Conservation (phyloP, 768 basidiomycete genomes). For the Panellus pusillus region DNA sequence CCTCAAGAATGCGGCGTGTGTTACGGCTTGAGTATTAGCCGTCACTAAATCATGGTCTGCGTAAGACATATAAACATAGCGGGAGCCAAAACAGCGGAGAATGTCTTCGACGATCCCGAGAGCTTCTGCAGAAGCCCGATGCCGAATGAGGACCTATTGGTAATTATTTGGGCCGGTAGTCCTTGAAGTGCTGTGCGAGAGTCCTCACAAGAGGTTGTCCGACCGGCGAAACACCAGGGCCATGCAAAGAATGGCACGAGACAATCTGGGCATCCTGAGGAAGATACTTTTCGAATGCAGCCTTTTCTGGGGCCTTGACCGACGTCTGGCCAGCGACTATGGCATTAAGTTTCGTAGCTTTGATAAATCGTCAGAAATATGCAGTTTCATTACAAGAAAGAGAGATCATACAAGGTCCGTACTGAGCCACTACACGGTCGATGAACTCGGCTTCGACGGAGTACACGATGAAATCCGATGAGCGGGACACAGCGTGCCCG, state of each 20-base stretch:
- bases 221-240: constrained; percentile 81
- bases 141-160: constrained; percentile 80
- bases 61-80: constrained; percentile 92
- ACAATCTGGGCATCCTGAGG: constrained; percentile 87
- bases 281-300: constrained; percentile 85
- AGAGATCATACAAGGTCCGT: constrained; percentile 78
- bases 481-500: constrained; percentile 85
- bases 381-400: not conserved
- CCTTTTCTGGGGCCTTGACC: constrained; percentile 91
- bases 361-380: constrained; percentile 4
- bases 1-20: constrained; percentile 97
- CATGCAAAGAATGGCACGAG: constrained; percentile 93
- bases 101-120: constrained; percentile 80
- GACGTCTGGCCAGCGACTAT: constrained; percentile 96
- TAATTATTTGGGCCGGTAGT: not conserved
- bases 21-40: constrained; percentile 97
- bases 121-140: constrained; percentile 75
- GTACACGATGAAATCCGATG: constrained; percentile 93
- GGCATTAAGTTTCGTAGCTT: constrained; percentile 90
- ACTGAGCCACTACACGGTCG: constrained; percentile 77
- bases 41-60: constrained; percentile 96
- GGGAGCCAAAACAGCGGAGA: constrained; percentile 74
- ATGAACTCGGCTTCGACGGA: constrained; percentile 93
- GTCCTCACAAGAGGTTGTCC: constrained; percentile 84
- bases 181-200: not conserved